Base-by-base conservation (phyloP, 2,329 filamentous ascomycete genomes). In the Botryotinia narcissicola region DNA sequence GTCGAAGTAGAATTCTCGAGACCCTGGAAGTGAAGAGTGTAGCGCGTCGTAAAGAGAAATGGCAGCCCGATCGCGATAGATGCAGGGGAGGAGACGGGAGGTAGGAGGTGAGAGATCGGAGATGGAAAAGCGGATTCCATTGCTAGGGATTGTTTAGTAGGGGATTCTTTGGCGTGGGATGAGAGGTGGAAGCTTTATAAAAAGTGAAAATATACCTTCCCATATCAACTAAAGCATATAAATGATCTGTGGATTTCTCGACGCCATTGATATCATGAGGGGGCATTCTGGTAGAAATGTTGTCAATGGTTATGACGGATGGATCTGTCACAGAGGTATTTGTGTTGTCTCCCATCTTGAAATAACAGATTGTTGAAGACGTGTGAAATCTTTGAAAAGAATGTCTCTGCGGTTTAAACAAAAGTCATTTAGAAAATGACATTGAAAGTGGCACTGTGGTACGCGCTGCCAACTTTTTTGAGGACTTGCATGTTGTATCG, bases 51-150 rank as follows among this genome's bases (percentile, higher is more conserved):
- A 97, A 18, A 98, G 87, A 2, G 94, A 97, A 73, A 98, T 96
- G 35, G 87, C 88, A 16, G 90, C 91, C 9, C 95, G 91, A 78
- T 94, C 90, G 78, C 92, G 89, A 82, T 93, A 97, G 73, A 97
- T 79, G 40, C 92, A 95, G 29, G 87, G 90, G 60, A 97, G 86
- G 37, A 94, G 89, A 37, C 94, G 91, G 37, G 92, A 87, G 57
- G 85, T 88, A 6, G 90, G 88, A 35, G 92, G 90, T 6, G 90
- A 87, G n/a, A 97, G 86, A 77, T 94, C 90, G 14, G 94, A 93
- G 79, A 97, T 93, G 62, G 93, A 95, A 85, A 97, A 97, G 72
- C 95, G 93, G 79, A 97, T 95, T 78, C 94, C 95, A 85, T 97
- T 98, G 85, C 94, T 93, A 73, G 29, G 29, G 66, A 79, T 68